Base-by-base conservation (phyloP, 495 filamentous ascomycete genomes). In the Saxophila tyrrhenica region DNA sequence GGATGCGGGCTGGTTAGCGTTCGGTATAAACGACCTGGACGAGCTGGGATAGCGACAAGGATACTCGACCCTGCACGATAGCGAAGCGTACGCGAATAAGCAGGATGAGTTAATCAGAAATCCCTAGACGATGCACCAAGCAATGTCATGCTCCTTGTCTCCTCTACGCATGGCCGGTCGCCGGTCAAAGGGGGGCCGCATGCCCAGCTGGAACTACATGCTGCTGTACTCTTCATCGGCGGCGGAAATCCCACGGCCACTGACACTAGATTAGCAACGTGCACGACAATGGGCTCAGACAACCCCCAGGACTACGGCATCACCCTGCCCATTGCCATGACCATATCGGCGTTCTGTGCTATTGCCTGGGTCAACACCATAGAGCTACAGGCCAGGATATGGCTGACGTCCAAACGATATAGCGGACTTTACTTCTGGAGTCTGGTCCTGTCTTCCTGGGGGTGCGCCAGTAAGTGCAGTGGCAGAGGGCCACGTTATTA, bases 361-460 rank as follows among this genome's bases (percentile, higher is more conserved):
- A 44, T 44, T n/a, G 41, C 41, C n/a, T 44, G 41, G 41, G 41
- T 44, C 57, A 63, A 65, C 45, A 53, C 56, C 3, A 35, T 64
- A 8, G 62, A 64, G 39, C 56, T 64, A 1, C 32, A 52, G 13
- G 23, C 56, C 7, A 55, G 62, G 16, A 48, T 64, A 51, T 55
- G 58, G 24, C 52, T 55, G 35, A 64, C 62, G 24, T 64, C 62
- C 56, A 58, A 59, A 21, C n/a, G 45, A 3, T 62, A 59, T 35
- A 39, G 46, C 1, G 56, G 62, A 13, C 56, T 64, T 17, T 64
- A 64, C 47, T 64, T 64, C 41, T 62, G 48, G 50, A 52, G 50
- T 13, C 41, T 65, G 20, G 43, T 61, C 7, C n/a, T 55, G 1
- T 50, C 62, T 24, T 63, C 61, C 48, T 56, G 59, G 21, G 62